These are phyloP conservation scores for Keithomyces neogunnii DNA, from an alignment of 2,329 filamentous ascomycete species.

Conservation along the genomic window DNA sequence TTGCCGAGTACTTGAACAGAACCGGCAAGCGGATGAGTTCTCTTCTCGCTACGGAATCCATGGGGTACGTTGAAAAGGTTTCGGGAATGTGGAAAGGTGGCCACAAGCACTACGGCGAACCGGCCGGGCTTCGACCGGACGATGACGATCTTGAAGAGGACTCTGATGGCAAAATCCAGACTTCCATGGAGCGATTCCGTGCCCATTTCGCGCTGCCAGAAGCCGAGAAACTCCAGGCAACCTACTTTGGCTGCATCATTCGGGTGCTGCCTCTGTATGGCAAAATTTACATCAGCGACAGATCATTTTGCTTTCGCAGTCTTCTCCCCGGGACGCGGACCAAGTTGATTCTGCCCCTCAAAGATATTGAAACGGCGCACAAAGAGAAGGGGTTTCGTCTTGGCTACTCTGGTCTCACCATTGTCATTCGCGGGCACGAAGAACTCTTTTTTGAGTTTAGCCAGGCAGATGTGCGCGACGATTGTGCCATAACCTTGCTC, in stretches of 20 bases:
- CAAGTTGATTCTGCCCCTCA: conserved; percentile 84
- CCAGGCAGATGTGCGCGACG: conserved; percentile 69
- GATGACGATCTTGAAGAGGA: conserved; percentile 47
- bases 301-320: conserved; percentile 87
- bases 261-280: conserved; percentile 87
- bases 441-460: conserved; percentile 95
- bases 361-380: conserved; percentile 84
- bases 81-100: conserved; percentile 95
- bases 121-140: conserved; percentile 40
- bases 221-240: conserved; percentile 74
- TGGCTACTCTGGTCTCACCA: conserved; percentile 79
- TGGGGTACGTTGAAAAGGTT: conserved; percentile 94
- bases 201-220: conserved; percentile 84
- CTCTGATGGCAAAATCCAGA: conserved; percentile 55
- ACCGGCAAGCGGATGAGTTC: conserved; percentile 75
- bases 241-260: conserved; percentile 88
- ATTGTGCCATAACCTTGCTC: conserved; percentile 76
- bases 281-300: conserved; percentile 89
- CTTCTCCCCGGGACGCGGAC: conserved; percentile 82
- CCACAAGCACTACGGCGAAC: conserved; percentile 75
- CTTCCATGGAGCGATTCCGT: conserved; percentile 73
- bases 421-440: conserved; percentile 91
- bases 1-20: conserved; percentile 72
- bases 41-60: conserved; percentile 79
- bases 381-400: conserved; percentile 94